phyloP scores from a whole-genome alignment of 2,329 filamentous ascomycete genomes.

The Penicillium sp. region DNA sequence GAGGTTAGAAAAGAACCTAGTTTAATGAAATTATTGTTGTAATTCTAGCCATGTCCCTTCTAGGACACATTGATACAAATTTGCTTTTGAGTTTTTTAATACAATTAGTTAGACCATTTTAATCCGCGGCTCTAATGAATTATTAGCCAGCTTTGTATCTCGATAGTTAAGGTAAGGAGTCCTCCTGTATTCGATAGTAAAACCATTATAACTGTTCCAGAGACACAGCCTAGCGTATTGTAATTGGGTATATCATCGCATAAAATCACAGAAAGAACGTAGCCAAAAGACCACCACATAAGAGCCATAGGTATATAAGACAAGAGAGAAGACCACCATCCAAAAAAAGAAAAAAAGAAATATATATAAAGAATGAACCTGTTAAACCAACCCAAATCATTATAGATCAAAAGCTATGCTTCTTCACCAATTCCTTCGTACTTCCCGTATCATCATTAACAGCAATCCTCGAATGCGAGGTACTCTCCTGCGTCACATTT shows the following conservation, averaged over 20 bases:
- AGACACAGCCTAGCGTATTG: neutral
- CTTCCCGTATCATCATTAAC: slow-evolving; percentile 24
- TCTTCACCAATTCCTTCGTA: slow-evolving; percentile 25
- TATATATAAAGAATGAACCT: neutral
- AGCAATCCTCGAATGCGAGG: slow-evolving; percentile 1
- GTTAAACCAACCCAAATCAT: neutral
- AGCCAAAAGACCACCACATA: neutral
- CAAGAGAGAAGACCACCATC: neutral
- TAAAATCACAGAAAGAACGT: neutral
- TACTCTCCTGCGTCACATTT: slow-evolving; percentile 26
- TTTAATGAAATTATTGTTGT: neutral
- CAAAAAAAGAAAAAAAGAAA: neutral
- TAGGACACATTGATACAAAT: neutral
- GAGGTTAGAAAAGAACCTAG: neutral
- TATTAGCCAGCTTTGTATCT: neutral
- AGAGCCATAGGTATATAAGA: neutral
- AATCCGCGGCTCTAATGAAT: neutral
- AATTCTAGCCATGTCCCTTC: neutral
- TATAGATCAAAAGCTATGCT: slow-evolving; percentile 14
- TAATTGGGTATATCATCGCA: slow-evolving; percentile 6
- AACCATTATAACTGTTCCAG: too few relatives aligned
- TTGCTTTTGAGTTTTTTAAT: neutral
- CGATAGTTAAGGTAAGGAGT: neutral
- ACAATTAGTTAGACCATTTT: neutral
- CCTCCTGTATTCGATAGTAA: neutral